phyloP scores from a whole-genome alignment of 352 stramenopile genomes.

The Phytophthora citricola region DNA sequence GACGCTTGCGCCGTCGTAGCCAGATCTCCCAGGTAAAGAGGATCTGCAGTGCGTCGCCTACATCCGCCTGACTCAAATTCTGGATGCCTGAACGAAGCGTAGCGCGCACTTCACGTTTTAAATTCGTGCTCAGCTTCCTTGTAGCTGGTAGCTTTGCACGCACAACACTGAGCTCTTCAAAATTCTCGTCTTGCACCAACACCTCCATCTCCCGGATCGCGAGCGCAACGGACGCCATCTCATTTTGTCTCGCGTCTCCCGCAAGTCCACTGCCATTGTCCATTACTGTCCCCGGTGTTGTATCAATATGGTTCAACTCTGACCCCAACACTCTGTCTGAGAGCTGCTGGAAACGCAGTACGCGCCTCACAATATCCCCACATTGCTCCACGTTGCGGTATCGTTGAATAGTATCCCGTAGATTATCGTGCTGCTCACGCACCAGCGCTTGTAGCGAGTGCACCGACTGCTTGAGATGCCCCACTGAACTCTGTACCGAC shows the following conservation, averaged over 20 bases:
- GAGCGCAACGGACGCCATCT: slow-evolving; percentile 68
- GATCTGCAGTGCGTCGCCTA: slow-evolving; percentile 81
- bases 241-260: slow-evolving; percentile 34
- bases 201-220: slow-evolving; percentile 80
- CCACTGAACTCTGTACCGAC: slow-evolving; percentile 62
- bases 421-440: slow-evolving; percentile 58
- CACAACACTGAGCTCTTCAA: slow-evolving; percentile 75
- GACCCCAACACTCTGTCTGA: slow-evolving; percentile 57
- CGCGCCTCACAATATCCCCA: slow-evolving; percentile 67
- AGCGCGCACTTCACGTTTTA: slow-evolving; percentile 64
- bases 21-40: slow-evolving; percentile 76
- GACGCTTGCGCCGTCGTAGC: slow-evolving; percentile 69
- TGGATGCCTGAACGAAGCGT: slow-evolving; percentile 60
- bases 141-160: slow-evolving; percentile 57
- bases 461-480: slow-evolving; percentile 70
- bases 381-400: slow-evolving; percentile 85
- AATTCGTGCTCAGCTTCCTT: slow-evolving; percentile 48
- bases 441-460: slow-evolving; percentile 67
- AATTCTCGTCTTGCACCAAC: slow-evolving; percentile 56
- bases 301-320: slow-evolving; percentile 42
- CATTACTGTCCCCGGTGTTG: background rate
- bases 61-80: slow-evolving; percentile 67
- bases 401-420: slow-evolving; percentile 72
- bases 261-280: slow-evolving; percentile 21
- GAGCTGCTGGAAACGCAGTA: slow-evolving; percentile 84